Evolutionary conservation across 768 basidiomycete species (phyloP), one percentile per base, ranked within the genome.

Genomic region (Antrodiella citrinella): DNA sequence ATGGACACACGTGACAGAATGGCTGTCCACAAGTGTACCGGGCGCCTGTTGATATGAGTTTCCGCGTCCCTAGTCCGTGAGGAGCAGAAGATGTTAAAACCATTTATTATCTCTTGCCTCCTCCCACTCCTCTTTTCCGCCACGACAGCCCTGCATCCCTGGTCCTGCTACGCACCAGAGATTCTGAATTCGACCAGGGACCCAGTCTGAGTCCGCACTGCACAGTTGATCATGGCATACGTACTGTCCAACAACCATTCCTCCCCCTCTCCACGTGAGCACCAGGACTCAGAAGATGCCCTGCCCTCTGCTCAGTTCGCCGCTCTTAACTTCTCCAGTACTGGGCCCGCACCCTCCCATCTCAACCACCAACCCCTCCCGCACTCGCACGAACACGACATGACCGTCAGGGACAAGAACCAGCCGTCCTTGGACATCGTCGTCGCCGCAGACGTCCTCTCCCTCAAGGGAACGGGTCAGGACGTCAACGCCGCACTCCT

Each of bases 401-500:
- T 52, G 68, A n/a, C 41, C 41, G 62, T 54, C 52, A 69, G 65
- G 45, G 73, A 73, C 47, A 76, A 75, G 54, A 71, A 73, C 26
- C 62, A 60, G 30, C 70, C 78, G n/a, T 69, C 66, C 45, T 72
- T 97, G 55, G 86, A 93, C 57, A 85, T 98, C 58, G 60, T 81
- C 48, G 78, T 96, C 49, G 81, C 86, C 63, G 72, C 75, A 3
- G 84, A 87, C 35, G 73, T 70, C 57, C 68, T 96, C 54, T 72
- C 75, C 47, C 76, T 97, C 60, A 77, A 81, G 54, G 91, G 92
- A 44, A 81, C 81, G 4, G 90, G 91, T 26, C 77, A 76, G 57
- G 91, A 95, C 55, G 82, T 91, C 54, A 87, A 93, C 59, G 84
- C 93, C 5, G 80, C 82, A 5, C 69, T 80, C 13, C 81, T 97